A percentile compares a stretch with the other conserved stretches of the same genome.
Conservation (phyloP, 208 protist species). For the Acanthamoeba triangularis region DNA sequence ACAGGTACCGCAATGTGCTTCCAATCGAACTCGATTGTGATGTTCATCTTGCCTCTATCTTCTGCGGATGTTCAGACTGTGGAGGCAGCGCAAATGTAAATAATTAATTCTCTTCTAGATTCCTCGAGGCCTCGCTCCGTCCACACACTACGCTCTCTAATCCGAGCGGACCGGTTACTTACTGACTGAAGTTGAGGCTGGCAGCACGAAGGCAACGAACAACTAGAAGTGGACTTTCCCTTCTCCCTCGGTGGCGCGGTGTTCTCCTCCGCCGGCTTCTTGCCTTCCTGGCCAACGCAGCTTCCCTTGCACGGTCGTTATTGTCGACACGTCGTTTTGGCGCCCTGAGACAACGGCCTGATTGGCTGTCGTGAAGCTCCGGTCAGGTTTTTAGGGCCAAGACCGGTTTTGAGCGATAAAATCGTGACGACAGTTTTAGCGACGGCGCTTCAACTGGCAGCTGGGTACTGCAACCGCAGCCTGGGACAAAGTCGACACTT, state of each 20-base stretch:
- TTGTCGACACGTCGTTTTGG: neutral
- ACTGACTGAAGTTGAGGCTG: neutral
- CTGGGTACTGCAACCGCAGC: no score
- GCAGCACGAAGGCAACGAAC: neutral
- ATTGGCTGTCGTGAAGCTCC: neutral
- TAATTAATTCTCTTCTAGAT: neutral
- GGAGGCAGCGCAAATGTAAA: neutral
- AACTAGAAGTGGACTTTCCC: neutral
- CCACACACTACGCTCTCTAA: neutral
- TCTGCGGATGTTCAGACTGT: neutral
- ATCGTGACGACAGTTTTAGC: no score
- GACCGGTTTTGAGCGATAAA: neutral
- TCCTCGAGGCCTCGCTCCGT: neutral
- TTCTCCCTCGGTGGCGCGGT: neutral
- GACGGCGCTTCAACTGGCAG: neutral
- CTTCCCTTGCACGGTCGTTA: neutral
- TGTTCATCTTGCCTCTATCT: constrained; percentile 18
- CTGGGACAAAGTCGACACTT: neutral
- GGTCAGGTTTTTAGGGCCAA: neutral
- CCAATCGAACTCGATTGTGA: constrained; percentile 49
- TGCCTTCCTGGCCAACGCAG: neutral
- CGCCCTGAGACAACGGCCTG: neutral
- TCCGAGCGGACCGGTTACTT: neutral
- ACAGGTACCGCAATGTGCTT: constrained; percentile 28
- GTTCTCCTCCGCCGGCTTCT: constrained; percentile 11